phyloP scores from a whole-genome alignment of 306 rosid species.

The Notholithocarpus densiflorus region DNA sequence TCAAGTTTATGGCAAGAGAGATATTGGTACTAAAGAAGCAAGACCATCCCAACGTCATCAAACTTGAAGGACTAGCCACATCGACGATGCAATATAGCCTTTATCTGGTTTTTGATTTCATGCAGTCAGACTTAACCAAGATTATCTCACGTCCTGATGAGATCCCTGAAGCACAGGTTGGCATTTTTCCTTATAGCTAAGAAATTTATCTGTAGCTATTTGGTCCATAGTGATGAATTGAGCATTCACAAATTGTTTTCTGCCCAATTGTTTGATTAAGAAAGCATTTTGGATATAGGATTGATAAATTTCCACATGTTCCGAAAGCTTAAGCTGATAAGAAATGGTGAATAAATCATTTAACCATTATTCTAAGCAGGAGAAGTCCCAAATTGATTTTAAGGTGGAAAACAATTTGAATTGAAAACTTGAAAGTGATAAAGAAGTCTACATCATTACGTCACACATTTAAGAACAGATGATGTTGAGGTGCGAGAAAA shows the following conservation, averaged over 20 bases:
- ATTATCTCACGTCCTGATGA: conserved; percentile 48
- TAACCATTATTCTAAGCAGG: no score
- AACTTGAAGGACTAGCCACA: conserved; percentile 67
- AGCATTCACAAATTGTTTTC: not conserved
- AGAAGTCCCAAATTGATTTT: not conserved
- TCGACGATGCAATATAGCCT: conserved; percentile 83
- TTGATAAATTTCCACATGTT: no score
- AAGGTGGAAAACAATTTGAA: not conserved
- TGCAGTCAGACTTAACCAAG: conserved; percentile 55
- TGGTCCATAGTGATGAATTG: not conserved
- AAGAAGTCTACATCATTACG: not conserved
- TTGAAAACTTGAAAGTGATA: not conserved
- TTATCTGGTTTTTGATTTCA: conserved; percentile 57
- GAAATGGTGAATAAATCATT: no score
- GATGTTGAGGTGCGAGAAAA: no score
- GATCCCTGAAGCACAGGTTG: conserved; percentile 66
- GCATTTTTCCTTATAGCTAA: not conserved
- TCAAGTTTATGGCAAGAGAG: conserved; percentile 83
- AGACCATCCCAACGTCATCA: conserved; percentile 75
- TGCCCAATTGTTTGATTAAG: not conserved
- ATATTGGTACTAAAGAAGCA: conserved; percentile 47
- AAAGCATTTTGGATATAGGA: not conserved
- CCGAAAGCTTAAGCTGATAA: no score
- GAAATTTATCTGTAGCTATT: no score
- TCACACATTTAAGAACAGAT: not conserved